These are phyloP conservation scores for Helenozyma baotianmanensis DNA, from an alignment of 805 yeast species.

Conservation along the genomic window DNA sequence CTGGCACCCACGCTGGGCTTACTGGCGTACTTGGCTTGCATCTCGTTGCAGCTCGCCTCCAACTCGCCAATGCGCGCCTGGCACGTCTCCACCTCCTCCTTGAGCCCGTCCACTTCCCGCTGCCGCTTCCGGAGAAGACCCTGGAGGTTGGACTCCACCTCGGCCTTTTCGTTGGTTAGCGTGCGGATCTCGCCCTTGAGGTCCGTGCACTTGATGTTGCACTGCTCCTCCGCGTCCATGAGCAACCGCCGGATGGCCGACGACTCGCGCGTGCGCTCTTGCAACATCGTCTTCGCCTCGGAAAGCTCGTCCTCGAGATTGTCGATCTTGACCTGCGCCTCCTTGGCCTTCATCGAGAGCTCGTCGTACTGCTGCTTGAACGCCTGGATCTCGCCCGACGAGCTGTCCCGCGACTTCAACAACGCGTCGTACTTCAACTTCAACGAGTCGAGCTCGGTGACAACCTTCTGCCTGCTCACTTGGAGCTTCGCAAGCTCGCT, in stretches of 20 bases:
- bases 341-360: slow-evolving; percentile 59
- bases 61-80: slow-evolving; percentile 33
- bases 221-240: slow-evolving; percentile 61
- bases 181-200: slow-evolving; percentile 46
- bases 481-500: slow-evolving; percentile 38
- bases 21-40: slow-evolving; percentile 22
- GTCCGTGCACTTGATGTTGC: slow-evolving; percentile 50
- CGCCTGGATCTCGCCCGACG: slow-evolving; percentile 37
- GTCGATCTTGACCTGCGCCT: slow-evolving; percentile 56
- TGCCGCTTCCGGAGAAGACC: slow-evolving; percentile 49
- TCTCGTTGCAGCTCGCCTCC: slow-evolving; percentile 29
- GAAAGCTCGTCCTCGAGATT: slow-evolving; percentile 76
- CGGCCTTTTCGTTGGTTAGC: slow-evolving; percentile 58
- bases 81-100: slow-evolving; percentile 39
- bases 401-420: slow-evolving; percentile 28
- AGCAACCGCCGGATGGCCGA: slow-evolving; percentile 65
- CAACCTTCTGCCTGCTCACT: slow-evolving; percentile 38
- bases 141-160: slow-evolving; percentile 51
- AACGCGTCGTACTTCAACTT: slow-evolving; percentile 33
- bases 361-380: slow-evolving; percentile 72
- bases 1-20: slow-evolving; percentile 14
- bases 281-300: slow-evolving; percentile 67
- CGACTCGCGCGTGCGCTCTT: slow-evolving; percentile 78
- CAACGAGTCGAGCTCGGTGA: slow-evolving; percentile 36
- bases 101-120: slow-evolving; percentile 61